Evolutionary conservation across 1,139 yeast genomes (phyloP), one percentile per base, ranked within the genome.

Genomic region (Williopsis jadinii): DNA sequence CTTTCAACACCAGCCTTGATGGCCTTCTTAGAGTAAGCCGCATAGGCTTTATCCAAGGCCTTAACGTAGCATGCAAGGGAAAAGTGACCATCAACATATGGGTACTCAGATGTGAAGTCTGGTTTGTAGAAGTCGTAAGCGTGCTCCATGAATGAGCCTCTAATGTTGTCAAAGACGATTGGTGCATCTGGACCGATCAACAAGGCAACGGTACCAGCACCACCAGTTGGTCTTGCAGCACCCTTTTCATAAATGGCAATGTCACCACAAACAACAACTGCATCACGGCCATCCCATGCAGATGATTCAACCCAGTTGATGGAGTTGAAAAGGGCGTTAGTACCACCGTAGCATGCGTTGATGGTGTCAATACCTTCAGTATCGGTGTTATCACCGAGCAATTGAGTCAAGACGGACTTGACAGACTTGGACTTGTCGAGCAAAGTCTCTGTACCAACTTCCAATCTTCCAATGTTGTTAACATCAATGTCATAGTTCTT

Each of bases 161-260:
- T 86, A 46, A 80, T 75, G 41, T 83, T 67, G 58, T 92, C 97
- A 57, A 94, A 80, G 37, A 86, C 97, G 56, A 94, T 75, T 53
- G 98, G 98, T 35, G 98, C 97, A 61, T 94, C 95, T 42, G 97
- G 96, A 41, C 99, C 99, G 59, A 94, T 84, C 64, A 85, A 79
- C 62, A 94, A 59, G 39, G 99, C 99, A 46, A 92, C 95, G 42
- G 95, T 77, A 60, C 99, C 99, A 46, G 95, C 97, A 68, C 99
- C 99, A 63, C 99, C 99, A 45, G 98, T 92, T 58, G 99, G 98
- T 73, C 99, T 83, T 43, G 99, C 99, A 39, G 95, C 84, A 63
- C 98, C 98, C 69, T 90, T 78, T 56, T 92, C 88, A 68, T 94
- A 94, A 56, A 94, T 84, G 61, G 98, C 98, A 63, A 94, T 92